Conservation (phyloP, 805 yeast species). For the Metschnikowia vanudenii region DNA sequence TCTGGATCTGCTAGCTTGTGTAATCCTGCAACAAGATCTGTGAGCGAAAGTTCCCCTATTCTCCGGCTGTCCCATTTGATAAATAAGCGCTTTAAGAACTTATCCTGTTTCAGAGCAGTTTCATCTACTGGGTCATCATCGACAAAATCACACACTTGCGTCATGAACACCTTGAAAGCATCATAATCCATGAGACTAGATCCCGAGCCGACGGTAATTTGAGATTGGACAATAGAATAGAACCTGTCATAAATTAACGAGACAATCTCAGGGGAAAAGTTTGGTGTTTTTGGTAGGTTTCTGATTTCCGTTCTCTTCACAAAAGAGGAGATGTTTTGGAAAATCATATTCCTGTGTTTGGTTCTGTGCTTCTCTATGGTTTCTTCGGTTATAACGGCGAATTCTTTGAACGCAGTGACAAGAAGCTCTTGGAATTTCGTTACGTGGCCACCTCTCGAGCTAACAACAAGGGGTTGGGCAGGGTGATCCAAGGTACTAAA, state of each 20-base stretch:
- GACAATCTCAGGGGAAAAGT: slow-evolving; percentile 56
- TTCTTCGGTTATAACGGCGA: slow-evolving; percentile 73
- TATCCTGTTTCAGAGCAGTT: slow-evolving; percentile 28
- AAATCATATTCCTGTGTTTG: slow-evolving; percentile 71
- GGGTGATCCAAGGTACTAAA: slow-evolving; percentile 74
- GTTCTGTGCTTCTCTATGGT: slow-evolving; percentile 66
- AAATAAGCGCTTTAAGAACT: slow-evolving; percentile 64
- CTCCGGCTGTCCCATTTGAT: slow-evolving; percentile 63
- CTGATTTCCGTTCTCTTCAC: slow-evolving; percentile 90
- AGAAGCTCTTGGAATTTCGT: slow-evolving; percentile 87
- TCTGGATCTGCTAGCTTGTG: slow-evolving; percentile 69
- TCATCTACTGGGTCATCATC: slow-evolving; percentile 27
- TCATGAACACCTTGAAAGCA: slow-evolving; percentile 70
- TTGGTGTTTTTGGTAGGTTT: slow-evolving; percentile 71
- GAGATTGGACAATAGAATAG: slow-evolving; percentile 70
- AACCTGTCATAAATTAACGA: slow-evolving; percentile 81
- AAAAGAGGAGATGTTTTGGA: slow-evolving; percentile 83
- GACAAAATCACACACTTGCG: slow-evolving; percentile 80
- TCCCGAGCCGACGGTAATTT: slow-evolving; percentile 49
- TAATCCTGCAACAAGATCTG: slow-evolving; percentile 70
- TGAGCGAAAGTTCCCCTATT: slow-evolving; percentile 58
- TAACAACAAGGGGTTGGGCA: slow-evolving; percentile 70
- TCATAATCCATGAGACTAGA: slow-evolving; percentile 69
- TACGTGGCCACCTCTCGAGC: slow-evolving; percentile 60
- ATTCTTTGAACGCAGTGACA: slow-evolving; percentile 91